A percentile compares a stretch with the other conserved stretches of the same genome.
Conservation (phyloP, 2,329 filamentous ascomycete genomes). For the Colletotrichum falcatum region DNA sequence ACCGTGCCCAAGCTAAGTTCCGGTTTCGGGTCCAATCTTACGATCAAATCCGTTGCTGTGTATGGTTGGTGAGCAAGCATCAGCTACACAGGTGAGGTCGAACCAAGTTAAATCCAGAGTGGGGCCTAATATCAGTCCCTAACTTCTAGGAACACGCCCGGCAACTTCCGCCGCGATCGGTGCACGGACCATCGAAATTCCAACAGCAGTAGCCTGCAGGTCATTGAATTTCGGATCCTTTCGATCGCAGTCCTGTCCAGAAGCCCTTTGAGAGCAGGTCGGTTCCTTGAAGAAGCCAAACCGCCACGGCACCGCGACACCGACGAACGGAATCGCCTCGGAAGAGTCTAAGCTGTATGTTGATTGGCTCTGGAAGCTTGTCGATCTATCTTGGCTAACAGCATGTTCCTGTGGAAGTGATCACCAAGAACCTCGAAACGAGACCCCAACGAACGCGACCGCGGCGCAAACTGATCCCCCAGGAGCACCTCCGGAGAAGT, state of each 20-base stretch:
- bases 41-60: neutral
- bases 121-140: neutral
- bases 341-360: neutral
- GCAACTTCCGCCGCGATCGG: constrained; percentile 1
- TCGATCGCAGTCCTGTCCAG: neutral
- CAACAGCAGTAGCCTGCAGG: neutral
- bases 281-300: constrained; percentile 2
- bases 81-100: neutral
- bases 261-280: neutral
- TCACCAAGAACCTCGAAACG: neutral
- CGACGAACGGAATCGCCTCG: neutral
- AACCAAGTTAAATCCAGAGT: neutral
- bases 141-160: neutral
- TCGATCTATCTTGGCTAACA: neutral
- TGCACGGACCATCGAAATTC: constrained; percentile 20
- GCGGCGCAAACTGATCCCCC: neutral
- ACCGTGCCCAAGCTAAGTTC: neutral
- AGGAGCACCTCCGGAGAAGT: neutral
- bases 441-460: constrained; percentile 10
- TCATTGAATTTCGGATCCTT: constrained; percentile 29
- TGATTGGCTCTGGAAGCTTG: too few species aligned
- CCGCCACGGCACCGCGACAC: constrained; percentile 13
- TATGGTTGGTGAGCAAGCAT: neutral
- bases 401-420: neutral
- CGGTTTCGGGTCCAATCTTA: neutral